Evolutionary conservation across 129 eudicot species (phyloP).

Genomic region (Rutidosis leptorrhynchoides): DNA sequence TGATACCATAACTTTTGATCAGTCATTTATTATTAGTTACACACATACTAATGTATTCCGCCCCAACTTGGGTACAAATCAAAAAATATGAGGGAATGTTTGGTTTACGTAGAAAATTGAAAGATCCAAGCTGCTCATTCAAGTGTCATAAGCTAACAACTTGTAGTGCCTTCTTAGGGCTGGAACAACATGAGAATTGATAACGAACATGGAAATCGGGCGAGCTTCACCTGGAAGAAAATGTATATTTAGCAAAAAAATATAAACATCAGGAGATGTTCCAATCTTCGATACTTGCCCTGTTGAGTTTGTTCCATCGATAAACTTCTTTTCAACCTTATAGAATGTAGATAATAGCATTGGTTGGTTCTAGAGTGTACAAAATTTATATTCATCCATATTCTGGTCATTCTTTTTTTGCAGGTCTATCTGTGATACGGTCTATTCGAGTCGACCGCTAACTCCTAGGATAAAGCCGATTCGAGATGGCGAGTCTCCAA

Average conservation of each 20-base stretch:
- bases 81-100: too few species aligned
- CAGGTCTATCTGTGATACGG: too few species aligned
- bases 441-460: too few species aligned
- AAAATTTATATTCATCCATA: too few species aligned
- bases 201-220: background rate
- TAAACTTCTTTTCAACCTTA: conserved; percentile 11
- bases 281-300: conserved; percentile 11
- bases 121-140: too few species aligned
- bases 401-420: too few species aligned
- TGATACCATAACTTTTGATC: conserved; percentile 83
- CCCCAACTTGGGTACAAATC: too few species aligned
- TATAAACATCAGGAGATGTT: conserved; percentile 15
- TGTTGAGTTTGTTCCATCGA: conserved; percentile 32
- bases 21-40: conserved; percentile 21
- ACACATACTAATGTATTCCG: too few species aligned
- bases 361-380: too few species aligned
- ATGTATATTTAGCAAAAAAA: conserved; percentile 10
- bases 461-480: too few species aligned
- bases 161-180: conserved; percentile 39
- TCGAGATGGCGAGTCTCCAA: too few species aligned
- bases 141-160: background rate
- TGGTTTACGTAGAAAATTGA: background rate
- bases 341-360: too few species aligned
- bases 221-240: conserved; percentile 11
- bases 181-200: conserved; percentile 1